phyloP scores from a whole-genome alignment of 306 rosid genomes.

The Medicago lupulina region DNA sequence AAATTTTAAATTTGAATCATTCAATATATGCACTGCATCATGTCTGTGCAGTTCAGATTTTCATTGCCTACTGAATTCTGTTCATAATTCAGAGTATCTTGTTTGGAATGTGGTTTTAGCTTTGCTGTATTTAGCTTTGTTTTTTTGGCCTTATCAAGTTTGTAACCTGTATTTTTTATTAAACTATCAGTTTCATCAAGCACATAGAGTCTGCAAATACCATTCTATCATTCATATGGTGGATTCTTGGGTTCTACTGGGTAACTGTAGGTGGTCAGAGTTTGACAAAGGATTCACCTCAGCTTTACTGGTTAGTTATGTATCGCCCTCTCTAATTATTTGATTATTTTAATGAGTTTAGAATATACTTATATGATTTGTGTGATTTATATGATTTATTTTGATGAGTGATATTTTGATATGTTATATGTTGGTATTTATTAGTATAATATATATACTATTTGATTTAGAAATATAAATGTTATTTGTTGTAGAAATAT shows the following conservation, averaged over 20 bases:
- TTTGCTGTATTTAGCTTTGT: conserved; percentile 26
- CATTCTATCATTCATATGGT: conserved; percentile 81
- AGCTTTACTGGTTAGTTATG: conserved; percentile 88
- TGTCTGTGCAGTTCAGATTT: conserved; percentile 13
- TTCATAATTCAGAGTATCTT: conserved; percentile 33
- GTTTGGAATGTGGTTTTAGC: background rate
- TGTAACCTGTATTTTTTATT: conserved; percentile 17
- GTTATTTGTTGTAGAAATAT: too few relatives aligned
- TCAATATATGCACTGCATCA: conserved; percentile 19
- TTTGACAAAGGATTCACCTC: conserved; percentile 70
- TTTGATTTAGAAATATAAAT: too few relatives aligned
- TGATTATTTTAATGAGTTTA: too few relatives aligned
- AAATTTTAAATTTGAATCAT: conserved; percentile 20
- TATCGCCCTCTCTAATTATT: too few relatives aligned
- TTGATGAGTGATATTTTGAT: too few relatives aligned
- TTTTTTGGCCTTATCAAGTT: conserved; percentile 17
- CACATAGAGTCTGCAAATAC: conserved; percentile 71
- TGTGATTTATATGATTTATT: too few relatives aligned
- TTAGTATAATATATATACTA: too few relatives aligned
- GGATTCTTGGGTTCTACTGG: conserved; percentile 92
- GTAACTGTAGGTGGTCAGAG: conserved; percentile 75
- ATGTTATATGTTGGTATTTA: too few relatives aligned
- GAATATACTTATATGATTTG: too few relatives aligned
- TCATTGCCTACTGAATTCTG: conserved; percentile 24
- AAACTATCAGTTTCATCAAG: conserved; percentile 59